Conservation (phyloP, 805 yeast genomes). For the Tanozyma kutaoensis region DNA sequence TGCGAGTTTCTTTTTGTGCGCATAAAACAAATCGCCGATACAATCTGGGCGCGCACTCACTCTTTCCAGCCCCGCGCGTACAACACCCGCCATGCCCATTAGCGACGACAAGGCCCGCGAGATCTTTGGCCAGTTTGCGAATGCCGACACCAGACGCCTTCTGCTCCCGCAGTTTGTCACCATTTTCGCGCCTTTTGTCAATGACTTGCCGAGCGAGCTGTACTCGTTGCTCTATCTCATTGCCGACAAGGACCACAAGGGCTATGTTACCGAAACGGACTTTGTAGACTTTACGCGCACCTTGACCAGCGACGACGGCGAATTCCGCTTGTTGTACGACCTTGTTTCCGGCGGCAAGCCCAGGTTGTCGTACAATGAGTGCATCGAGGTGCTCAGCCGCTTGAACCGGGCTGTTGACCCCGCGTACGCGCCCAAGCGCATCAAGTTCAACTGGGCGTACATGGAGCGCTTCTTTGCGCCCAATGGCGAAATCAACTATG, state of each 20-base stretch:
- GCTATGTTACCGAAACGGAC: constrained; percentile 54
- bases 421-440: constrained; percentile 23
- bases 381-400: constrained; percentile 19
- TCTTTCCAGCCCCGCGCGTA: too few relatives aligned
- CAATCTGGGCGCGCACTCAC: too few relatives aligned
- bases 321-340: constrained; percentile 38
- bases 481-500: constrained; percentile 20
- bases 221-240: constrained; percentile 55
- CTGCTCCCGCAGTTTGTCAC: constrained; percentile 22
- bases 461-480: constrained; percentile 27
- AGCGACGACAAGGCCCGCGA: constrained; percentile 15
- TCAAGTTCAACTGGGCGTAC: constrained; percentile 30
- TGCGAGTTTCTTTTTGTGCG: too few relatives aligned
- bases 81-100: too few relatives aligned
- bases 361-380: constrained; percentile 17
- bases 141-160: constrained; percentile 12
- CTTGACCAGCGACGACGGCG: constrained; percentile 25
- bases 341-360: constrained; percentile 20
- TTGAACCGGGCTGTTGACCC: constrained; percentile 29
- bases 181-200: constrained; percentile 26
- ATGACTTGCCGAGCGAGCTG: constrained; percentile 23
- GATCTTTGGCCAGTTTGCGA: constrained; percentile 25
- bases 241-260: constrained; percentile 63
- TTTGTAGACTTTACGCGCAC: constrained; percentile 61
- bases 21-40: too few relatives aligned